Conservation (phyloP, 2,329 filamentous ascomycete genomes). For the Cercospora sesami region DNA sequence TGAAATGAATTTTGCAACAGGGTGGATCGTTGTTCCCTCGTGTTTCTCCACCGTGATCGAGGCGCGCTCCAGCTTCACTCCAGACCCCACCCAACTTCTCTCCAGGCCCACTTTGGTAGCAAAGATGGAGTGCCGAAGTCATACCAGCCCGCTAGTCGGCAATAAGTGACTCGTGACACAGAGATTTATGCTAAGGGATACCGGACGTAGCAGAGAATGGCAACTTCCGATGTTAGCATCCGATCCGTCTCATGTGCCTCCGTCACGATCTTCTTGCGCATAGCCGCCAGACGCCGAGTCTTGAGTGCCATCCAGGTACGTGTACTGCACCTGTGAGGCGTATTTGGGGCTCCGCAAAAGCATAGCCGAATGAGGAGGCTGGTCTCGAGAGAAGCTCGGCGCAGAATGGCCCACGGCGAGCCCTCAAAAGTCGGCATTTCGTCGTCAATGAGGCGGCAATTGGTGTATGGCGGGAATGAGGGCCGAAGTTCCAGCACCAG, state of each 20-base stretch:
- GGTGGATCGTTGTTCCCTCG: conserved; percentile 13
- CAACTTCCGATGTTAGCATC: background rate
- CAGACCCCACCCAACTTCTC: conserved; percentile 5
- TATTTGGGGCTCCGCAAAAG: background rate
- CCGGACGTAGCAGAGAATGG: background rate
- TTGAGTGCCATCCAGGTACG: background rate
- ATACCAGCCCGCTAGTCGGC: background rate
- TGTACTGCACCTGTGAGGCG: background rate
- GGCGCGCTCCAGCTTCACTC: conserved; percentile 15
- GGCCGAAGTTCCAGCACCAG: background rate
- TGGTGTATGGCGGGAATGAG: background rate
- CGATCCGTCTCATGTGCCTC: background rate
- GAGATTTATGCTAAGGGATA: background rate
- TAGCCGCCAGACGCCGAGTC: background rate
- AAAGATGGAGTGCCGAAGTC: background rate
- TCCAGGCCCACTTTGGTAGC: background rate
- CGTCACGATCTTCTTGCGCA: background rate
- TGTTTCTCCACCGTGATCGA: conserved; percentile 9
- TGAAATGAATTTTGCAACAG: background rate
- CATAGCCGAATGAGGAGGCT: background rate
- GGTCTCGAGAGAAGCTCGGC: background rate
- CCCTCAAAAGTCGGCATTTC: background rate
- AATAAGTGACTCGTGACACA: background rate
- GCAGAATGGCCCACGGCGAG: background rate
- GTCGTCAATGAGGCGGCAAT: background rate